phyloP scores from a whole-genome alignment of 2,329 filamentous ascomycete genomes.

The Epichloe coenophiala region DNA sequence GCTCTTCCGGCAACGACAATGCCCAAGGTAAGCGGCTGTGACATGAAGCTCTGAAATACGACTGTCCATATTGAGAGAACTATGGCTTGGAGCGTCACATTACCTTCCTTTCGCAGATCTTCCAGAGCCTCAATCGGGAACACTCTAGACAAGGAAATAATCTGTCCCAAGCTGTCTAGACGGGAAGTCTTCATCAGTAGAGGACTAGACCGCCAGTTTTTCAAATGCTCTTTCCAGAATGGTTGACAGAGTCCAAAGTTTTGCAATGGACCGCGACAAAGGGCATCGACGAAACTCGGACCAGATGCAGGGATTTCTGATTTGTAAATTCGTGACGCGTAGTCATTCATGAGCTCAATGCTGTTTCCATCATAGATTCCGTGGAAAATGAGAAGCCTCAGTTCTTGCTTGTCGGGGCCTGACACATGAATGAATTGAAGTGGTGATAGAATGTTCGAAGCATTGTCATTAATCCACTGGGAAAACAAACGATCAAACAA shows the following conservation, averaged over 20 bases:
- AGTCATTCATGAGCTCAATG: conserved; percentile 51
- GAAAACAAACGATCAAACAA: conserved; percentile 23
- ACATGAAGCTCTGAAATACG: conserved; percentile 40
- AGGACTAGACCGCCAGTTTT: conserved; percentile 12
- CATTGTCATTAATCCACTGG: conserved; percentile 42
- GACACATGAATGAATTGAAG: conserved; percentile 34
- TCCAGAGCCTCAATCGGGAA: conserved; percentile 34
- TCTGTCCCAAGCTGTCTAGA: conserved; percentile 6
- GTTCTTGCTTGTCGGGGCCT: conserved; percentile 2
- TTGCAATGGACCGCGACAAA: conserved; percentile 56
- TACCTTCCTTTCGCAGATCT: conserved; percentile 39
- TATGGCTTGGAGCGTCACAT: conserved; percentile 67
- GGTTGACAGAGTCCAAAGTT: conserved; percentile 24
- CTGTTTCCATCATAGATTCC: conserved; percentile 78
- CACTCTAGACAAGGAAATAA: conserved; percentile 7
- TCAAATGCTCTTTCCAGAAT: conserved; percentile 57
- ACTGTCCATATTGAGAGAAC: conserved; percentile 63
- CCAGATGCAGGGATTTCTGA: conserved; percentile 15
- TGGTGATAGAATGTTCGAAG: conserved; percentile 32
- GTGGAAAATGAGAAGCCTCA: conserved; percentile 48
- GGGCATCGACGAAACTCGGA: conserved; percentile 50
- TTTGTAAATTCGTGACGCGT: conserved; percentile 26
- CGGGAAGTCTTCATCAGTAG: not conserved
- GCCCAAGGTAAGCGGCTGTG: conserved; percentile 45
- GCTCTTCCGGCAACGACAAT: conserved; percentile 68